These are phyloP conservation scores for Solanum peruvianum DNA, from an alignment of 257 asterid species.

Conservation along the genomic window DNA sequence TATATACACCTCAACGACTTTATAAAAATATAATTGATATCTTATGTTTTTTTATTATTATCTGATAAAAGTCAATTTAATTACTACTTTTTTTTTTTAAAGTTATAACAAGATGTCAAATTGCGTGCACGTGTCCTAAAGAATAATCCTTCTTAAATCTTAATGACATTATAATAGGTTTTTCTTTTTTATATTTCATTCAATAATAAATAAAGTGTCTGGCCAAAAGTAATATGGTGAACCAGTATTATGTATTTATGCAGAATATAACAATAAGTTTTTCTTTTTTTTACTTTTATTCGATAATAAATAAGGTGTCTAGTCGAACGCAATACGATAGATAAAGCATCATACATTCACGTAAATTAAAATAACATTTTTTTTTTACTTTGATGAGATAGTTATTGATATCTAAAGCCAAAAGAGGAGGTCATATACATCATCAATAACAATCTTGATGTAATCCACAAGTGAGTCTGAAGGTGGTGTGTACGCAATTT, in stretches of 20 bases:
- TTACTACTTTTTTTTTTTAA: too few relatives aligned
- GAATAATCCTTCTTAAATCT: background rate
- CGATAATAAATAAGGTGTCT: too few relatives aligned
- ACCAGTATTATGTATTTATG: too few relatives aligned
- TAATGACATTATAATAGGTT: background rate
- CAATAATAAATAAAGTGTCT: too few relatives aligned
- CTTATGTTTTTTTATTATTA: background rate
- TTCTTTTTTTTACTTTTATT: too few relatives aligned
- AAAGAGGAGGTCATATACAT: background rate
- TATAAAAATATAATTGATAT: background rate
- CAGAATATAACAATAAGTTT: too few relatives aligned
- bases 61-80: background rate
- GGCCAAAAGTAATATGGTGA: background rate
- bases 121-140: background rate
- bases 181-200: too few relatives aligned
- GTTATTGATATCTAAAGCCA: too few relatives aligned
- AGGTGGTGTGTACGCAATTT: background rate
- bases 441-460: background rate
- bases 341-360: background rate
- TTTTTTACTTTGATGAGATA: background rate
- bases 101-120: background rate
- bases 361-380: rapidly evolving
- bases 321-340: background rate
- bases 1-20: background rate
- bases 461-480: background rate